Evolutionary conservation across 768 basidiomycete genomes (phyloP).

Genomic region (Cubamyces lactineus): DNA sequence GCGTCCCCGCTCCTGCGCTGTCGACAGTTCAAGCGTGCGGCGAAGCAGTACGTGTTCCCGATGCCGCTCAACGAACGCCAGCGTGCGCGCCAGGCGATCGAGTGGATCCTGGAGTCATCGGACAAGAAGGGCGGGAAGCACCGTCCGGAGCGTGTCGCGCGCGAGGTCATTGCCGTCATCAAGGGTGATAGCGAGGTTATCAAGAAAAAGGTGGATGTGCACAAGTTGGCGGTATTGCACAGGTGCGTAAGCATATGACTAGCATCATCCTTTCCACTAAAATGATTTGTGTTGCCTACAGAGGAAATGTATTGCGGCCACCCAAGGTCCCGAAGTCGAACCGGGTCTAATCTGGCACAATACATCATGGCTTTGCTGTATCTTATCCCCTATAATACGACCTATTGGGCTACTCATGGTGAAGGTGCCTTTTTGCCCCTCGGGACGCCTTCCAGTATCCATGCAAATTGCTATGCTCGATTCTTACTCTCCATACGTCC

Average conservation of each 20-base stretch:
- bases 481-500: no score
- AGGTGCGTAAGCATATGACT: constrained; percentile 52
- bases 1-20: constrained; percentile 74
- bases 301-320: constrained; percentile 21
- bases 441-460: no score
- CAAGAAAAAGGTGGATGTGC: constrained; percentile 61
- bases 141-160: constrained; percentile 72
- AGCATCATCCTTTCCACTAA: neutral
- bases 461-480: no score
- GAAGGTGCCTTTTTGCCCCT: neutral
- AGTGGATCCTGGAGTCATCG: constrained; percentile 71
- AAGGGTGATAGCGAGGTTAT: constrained; percentile 58
- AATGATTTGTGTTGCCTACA: neutral
- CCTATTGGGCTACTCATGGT: neutral
- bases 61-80: constrained; percentile 81
- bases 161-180: constrained; percentile 76
- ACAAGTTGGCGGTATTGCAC: constrained; percentile 75
- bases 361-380: no score
- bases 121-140: constrained; percentile 58
- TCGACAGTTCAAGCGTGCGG: constrained; percentile 58
- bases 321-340: constrained; percentile 21
- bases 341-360: constrained; percentile 36
- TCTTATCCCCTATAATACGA: neutral
- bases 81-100: constrained; percentile 67
- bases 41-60: constrained; percentile 70